These are phyloP conservation scores for Cladosporium colombiae DNA, from an alignment of 2,329 filamentous ascomycete species.

Conservation along the genomic window DNA sequence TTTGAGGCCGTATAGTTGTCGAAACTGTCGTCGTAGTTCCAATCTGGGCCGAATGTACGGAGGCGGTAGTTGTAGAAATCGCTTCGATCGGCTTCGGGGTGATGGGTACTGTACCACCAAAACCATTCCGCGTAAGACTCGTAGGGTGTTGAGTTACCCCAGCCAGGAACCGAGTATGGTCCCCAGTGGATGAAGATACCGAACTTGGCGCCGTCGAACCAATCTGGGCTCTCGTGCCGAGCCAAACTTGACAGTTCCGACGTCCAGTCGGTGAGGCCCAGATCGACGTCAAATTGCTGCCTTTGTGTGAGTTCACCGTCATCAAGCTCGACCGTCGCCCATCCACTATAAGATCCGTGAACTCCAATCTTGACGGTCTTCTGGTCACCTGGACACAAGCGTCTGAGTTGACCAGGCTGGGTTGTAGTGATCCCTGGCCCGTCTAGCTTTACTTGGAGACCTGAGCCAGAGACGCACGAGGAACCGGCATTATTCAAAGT, in stretches of 20 bases:
- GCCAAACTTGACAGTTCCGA: conserved; percentile 5
- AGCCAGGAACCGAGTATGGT: conserved; percentile 21
- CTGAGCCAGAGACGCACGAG: conserved; percentile 27
- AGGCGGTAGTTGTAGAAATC: conserved; percentile 13
- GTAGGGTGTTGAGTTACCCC: conserved; percentile 17
- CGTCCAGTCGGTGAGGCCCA: conserved; percentile 3
- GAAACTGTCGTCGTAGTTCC: conserved; percentile 22
- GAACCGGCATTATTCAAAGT: conserved; percentile 34
- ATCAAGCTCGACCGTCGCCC: conserved; percentile 23
- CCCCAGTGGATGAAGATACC: conserved; percentile 26
- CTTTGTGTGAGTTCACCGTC: conserved; percentile 23
- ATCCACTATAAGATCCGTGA: conserved; percentile 26
- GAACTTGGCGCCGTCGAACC: conserved; percentile 21
- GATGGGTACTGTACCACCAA: conserved; percentile 21
- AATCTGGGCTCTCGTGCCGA: conserved; percentile 17
- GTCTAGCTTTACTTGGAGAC: conserved; percentile 31
- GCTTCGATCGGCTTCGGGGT: conserved; percentile 12
- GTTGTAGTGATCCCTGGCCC: conserved; percentile 34
- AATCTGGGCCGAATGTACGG: conserved; percentile 14
- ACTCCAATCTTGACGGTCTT: conserved; percentile 36
- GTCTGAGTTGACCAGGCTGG: conserved; percentile 32
- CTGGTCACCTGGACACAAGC: conserved; percentile 39
- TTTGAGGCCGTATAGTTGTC: conserved; percentile 20
- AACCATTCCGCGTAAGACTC: conserved; percentile 27
- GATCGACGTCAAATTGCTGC: conserved; percentile 7